Percentiles rank a stretch among this genome's conserved stretches.
Conservation (phyloP, 257 asterid genomes). For the Orobanche coerulescens region DNA sequence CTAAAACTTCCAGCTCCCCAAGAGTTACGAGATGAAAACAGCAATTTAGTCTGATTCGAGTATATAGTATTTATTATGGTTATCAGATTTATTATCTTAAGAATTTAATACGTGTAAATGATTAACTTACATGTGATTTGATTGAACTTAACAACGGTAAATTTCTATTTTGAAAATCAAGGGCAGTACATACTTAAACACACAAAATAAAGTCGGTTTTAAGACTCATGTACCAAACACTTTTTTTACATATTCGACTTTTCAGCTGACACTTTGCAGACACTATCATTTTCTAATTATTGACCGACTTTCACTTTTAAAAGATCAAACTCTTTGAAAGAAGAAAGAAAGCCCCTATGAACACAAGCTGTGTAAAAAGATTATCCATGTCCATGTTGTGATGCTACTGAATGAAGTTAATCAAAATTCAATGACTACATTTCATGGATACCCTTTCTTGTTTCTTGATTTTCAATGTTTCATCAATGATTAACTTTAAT, state of each 20-base stretch:
- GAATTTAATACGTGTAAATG: too few relatives aligned
- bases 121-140: too few relatives aligned
- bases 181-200: neutral
- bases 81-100: too few relatives aligned
- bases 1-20: too few relatives aligned
- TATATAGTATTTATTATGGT: too few relatives aligned
- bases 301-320: neutral
- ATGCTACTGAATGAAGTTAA: neutral
- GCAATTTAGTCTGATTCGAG: too few relatives aligned
- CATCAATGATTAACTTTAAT: neutral
- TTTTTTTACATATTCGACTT: too few relatives aligned
- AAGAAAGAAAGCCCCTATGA: neutral
- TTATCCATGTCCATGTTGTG: conserved; percentile 13
- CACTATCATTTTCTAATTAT: neutral
- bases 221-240: neutral
- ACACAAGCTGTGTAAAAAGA: neutral
- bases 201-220: neutral
- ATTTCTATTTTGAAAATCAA: neutral
- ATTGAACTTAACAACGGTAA: neutral
- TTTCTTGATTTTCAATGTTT: neutral
- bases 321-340: neutral
- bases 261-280: neutral
- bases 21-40: too few relatives aligned
- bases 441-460: neutral
- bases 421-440: neutral